Evolutionary conservation across 2,329 filamentous ascomycete genomes (phyloP).

Genomic region (Colletotrichum graminicola): DNA sequence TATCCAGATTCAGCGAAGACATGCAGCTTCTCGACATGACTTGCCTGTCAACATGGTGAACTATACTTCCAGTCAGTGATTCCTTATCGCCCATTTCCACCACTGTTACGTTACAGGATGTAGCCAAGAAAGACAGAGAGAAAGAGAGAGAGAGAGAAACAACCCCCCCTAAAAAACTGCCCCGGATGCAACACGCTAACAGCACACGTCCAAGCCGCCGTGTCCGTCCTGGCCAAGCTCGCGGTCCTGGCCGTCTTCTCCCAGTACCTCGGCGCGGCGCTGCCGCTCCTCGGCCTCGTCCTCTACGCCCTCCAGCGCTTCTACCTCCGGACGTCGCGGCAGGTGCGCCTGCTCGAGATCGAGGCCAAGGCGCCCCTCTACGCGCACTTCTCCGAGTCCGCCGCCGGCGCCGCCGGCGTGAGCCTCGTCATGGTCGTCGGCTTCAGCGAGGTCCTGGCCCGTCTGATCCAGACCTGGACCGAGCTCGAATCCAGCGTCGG

Average conservation of each 20-base stretch:
- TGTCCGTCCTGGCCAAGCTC: conserved; percentile 20
- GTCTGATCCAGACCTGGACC: conserved; percentile 36
- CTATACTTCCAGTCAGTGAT: conserved; percentile 29
- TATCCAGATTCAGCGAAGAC: conserved; percentile 19
- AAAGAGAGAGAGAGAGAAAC: too few relatives aligned
- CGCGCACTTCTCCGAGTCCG: conserved; percentile 48
- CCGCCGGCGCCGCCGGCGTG: conserved; percentile 46
- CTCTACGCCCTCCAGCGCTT: conserved; percentile 50
- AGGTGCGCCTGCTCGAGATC: conserved; percentile 51
- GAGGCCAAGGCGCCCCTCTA: conserved; percentile 52
- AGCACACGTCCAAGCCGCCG: neutral
- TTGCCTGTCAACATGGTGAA: conserved; percentile 25
- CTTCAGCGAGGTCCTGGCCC: conserved; percentile 17
- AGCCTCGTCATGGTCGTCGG: conserved; percentile 37
- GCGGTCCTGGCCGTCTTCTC: conserved; percentile 26
- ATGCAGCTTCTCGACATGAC: conserved; percentile 38
- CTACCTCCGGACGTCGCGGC: conserved; percentile 52
- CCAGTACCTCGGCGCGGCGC: conserved; percentile 46
- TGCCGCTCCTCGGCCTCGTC: conserved; percentile 44
- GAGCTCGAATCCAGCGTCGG: conserved; percentile 43
- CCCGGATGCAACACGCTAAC: neutral
- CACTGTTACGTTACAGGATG: too few relatives aligned
- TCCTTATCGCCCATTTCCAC: neutral
- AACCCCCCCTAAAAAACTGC: too few relatives aligned
- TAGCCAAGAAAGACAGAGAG: too few relatives aligned